A percentile compares a stretch with the other conserved stretches of the same genome.
These are phyloP conservation scores for Zygoascus bituminiphila DNA, from an alignment of 805 yeast genomes.

Conservation along the genomic window DNA sequence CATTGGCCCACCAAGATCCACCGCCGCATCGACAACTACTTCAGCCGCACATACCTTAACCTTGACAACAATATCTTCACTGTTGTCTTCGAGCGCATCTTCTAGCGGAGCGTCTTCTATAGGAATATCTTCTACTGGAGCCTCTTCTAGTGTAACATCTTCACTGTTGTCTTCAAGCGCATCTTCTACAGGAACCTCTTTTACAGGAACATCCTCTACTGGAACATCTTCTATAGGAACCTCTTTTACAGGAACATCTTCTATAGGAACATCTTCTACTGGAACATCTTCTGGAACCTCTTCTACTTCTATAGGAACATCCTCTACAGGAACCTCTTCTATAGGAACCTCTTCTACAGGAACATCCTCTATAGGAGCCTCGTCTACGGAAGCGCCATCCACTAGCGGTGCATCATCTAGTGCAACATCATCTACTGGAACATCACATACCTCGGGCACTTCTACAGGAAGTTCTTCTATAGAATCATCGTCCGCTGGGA, in stretches of 20 bases:
- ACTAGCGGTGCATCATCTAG: not conserved
- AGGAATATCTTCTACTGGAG: not conserved
- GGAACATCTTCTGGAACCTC: not conserved
- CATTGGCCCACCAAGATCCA: not conserved
- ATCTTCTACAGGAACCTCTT: not conserved
- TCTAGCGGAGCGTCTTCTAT: not conserved
- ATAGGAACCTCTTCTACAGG: not conserved
- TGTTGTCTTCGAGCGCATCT: not conserved
- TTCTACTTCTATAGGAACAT: not conserved
- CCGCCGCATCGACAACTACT: not conserved
- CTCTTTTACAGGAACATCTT: not conserved
- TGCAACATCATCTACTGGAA: not conserved
- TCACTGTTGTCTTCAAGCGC: too few species aligned
- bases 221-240: not conserved
- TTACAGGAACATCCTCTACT: not conserved
- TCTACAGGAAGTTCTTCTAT: not conserved
- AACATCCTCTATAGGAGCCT: not conserved
- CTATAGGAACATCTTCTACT: not conserved
- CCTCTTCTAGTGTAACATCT: not conserved
- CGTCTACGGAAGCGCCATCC: not conserved
- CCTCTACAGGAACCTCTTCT: not conserved
- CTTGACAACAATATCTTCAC: not conserved
- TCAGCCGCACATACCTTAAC: not conserved
- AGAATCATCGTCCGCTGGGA: conserved; percentile 2
- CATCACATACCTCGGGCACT: not conserved